Evolutionary conservation across 2,329 filamentous ascomycete genomes (phyloP).

Genomic region (Orbilia javanica): DNA sequence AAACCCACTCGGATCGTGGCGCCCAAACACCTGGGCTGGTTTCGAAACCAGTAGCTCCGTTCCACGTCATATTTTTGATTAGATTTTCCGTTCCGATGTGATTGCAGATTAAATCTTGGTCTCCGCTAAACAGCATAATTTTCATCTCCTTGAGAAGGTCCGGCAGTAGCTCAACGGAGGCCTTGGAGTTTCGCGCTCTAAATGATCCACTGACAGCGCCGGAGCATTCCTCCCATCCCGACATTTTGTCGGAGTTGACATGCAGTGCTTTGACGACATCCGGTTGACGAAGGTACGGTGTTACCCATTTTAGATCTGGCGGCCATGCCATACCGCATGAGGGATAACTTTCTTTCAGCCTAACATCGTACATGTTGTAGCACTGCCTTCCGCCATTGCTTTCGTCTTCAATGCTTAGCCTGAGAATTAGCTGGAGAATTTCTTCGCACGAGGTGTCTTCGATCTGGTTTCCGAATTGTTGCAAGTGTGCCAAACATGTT

Average conservation of each 20-base stretch:
- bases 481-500: slow-evolving; percentile 75
- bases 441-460: slow-evolving; percentile 79
- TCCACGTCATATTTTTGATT: slow-evolving; percentile 92
- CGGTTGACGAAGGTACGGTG: slow-evolving; percentile 83
- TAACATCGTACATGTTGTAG: slow-evolving; percentile 97
- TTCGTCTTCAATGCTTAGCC: slow-evolving; percentile 72
- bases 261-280: slow-evolving; percentile 86
- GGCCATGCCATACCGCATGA: slow-evolving; percentile 99
- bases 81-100: slow-evolving; percentile 92
- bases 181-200: slow-evolving; percentile 76
- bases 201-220: slow-evolving; percentile 82
- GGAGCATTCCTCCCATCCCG: slow-evolving; percentile 92
- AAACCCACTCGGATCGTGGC: slow-evolving; percentile 92
- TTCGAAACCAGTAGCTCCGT: slow-evolving; percentile 91
- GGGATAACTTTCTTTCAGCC: slow-evolving; percentile 81
- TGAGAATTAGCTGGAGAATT: slow-evolving; percentile 80
- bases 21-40: slow-evolving; percentile 84
- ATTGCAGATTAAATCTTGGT: slow-evolving; percentile 96
- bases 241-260: slow-evolving; percentile 82
- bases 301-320: slow-evolving; percentile 81
- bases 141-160: slow-evolving; percentile 81
- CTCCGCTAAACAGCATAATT: slow-evolving; percentile 89
- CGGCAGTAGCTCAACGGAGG: slow-evolving; percentile 80
- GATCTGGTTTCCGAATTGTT: slow-evolving; percentile 73
- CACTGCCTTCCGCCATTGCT: slow-evolving; percentile 73